These are phyloP conservation scores for Zygoascus bituminiphila DNA, from an alignment of 805 yeast genomes.

Conservation along the genomic window DNA sequence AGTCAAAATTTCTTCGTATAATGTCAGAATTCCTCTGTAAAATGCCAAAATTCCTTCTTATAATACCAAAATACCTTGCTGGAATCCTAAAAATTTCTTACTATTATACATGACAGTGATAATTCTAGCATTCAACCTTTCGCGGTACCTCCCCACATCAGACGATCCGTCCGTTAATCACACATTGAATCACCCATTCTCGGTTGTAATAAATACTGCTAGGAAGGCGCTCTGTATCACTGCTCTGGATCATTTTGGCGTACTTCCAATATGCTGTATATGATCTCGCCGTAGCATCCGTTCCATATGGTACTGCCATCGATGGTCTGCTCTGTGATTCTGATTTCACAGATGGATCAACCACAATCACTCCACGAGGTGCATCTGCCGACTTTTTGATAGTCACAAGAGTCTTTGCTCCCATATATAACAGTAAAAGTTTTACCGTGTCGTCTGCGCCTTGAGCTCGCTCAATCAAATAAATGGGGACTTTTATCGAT, in stretches of 20 bases:
- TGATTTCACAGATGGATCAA: slow-evolving; percentile 11
- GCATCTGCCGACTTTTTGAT: neutral
- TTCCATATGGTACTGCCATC: slow-evolving; percentile 1
- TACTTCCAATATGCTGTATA: slow-evolving; percentile 9
- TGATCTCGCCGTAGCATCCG: slow-evolving; percentile 9
- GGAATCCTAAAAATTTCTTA: no score
- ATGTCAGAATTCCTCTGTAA: no score
- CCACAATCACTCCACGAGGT: slow-evolving; percentile 15
- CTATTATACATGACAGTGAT: no score
- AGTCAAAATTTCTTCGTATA: no score
- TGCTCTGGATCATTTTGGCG: neutral
- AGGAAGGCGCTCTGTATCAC: slow-evolving; percentile 3
- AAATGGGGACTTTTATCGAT: slow-evolving; percentile 15
- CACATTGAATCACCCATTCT: slow-evolving; percentile 27
- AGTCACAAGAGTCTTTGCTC: neutral
- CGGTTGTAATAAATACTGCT: slow-evolving; percentile 13
- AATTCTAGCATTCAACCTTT: neutral
- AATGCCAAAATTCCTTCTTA: no score
- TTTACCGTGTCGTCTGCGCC: slow-evolving; percentile 4
- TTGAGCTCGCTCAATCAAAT: slow-evolving; percentile 9
- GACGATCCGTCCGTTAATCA: slow-evolving; percentile 25
- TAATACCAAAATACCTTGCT: no score
- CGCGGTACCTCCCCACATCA: no score
- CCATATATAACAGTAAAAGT: slow-evolving; percentile 8
- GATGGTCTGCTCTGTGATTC: neutral